A percentile compares a stretch with the other conserved stretches of the same genome.
phyloP scores from a whole-genome alignment of 2,329 filamentous ascomycete genomes.

The Ophiocordyceps camponoti-leonardi region DNA sequence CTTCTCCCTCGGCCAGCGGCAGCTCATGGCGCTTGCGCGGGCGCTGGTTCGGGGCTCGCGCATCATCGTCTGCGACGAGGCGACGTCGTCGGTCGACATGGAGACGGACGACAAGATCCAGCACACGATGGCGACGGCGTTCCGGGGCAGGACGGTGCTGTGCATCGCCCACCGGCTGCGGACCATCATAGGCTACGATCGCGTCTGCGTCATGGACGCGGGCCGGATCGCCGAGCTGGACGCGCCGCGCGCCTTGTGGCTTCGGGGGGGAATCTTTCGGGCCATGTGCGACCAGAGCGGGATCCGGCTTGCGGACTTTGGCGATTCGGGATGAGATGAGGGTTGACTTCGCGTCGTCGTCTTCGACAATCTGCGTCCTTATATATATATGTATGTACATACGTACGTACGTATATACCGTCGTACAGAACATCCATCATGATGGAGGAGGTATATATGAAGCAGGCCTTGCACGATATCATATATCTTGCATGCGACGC shows the following conservation, averaged over 20 bases:
- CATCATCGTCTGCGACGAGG: conserved; percentile 96
- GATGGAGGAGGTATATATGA: no score
- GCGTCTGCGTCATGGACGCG: conserved; percentile 91
- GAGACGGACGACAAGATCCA: conserved; percentile 96
- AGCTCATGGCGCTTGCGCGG: conserved; percentile 85
- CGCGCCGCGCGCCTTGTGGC: conserved; percentile 56
- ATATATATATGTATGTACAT: neutral
- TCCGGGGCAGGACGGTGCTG: conserved; percentile 71
- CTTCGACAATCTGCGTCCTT: neutral
- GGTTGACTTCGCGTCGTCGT: no score
- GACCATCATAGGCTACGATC: conserved; percentile 87
- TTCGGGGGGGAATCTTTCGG: conserved; percentile 51
- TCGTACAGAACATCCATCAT: no score
- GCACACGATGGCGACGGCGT: conserved; percentile 66
- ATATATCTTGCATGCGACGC: no score
- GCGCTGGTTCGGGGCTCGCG: conserved; percentile 74
- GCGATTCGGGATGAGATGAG: neutral
- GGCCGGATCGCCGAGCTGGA: conserved; percentile 79
- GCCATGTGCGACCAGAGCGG: conserved; percentile 81
- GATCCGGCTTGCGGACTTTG: conserved; percentile 40
- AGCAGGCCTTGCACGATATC: no score
- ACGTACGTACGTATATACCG: no score
- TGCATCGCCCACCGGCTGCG: conserved; percentile 86
- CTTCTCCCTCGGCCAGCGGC: conserved; percentile 86
- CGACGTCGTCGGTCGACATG: conserved; percentile 84